Evolutionary conservation across 257 asterid genomes (phyloP), one percentile per base, ranked within the genome.

Genomic region (Capsicum pubescens): DNA sequence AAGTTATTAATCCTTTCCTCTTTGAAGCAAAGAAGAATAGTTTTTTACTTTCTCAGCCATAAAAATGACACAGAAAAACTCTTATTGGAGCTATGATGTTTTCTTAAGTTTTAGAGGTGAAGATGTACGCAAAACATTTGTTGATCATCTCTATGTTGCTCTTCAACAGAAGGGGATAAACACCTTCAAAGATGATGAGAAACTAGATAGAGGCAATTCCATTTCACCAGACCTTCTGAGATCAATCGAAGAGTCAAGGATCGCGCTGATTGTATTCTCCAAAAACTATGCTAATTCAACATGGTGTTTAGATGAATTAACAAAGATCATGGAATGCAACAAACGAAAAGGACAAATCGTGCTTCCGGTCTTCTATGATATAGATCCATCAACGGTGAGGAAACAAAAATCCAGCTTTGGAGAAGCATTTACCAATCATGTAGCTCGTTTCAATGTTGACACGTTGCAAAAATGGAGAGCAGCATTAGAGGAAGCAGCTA

Each of bases 71-170:
- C 4, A 39, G 44, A 39, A 39, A 39, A 39, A 4, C 14, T 10
- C 14, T 54, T 10, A 54, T 50, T 59, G 66, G 66, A 61, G 39
- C 21, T 61, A 61, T 0, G 69, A 61, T 9, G 69, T 61, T 61
- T 61, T 61, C 69, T 19, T 61, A 19, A 61, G 69, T 61, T 61
- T 61, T 61, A 61, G 69, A 21, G 39, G 69, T 21, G 69, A 61
- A 61, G 68, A 61, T 61, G 39, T 21, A 61, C 39, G 69, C 6
- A 61, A 19, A 61, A 61, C 39, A 19, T 61, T 61, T 61, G 39
- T 61, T 10, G 39, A 21, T 0, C 69, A 61, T 61, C 69, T 61
- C 15, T 61, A 21, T 9, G 16, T 9, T 21, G 69, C 69, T 9
- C 2, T 61, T 5, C 7, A 61, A 4, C 39, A 19, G 19, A 61